A percentile compares a stretch with the other conserved stretches of the same genome.
Conservation (phyloP, 306 rosid genomes). For the Vigna trinervia region DNA sequence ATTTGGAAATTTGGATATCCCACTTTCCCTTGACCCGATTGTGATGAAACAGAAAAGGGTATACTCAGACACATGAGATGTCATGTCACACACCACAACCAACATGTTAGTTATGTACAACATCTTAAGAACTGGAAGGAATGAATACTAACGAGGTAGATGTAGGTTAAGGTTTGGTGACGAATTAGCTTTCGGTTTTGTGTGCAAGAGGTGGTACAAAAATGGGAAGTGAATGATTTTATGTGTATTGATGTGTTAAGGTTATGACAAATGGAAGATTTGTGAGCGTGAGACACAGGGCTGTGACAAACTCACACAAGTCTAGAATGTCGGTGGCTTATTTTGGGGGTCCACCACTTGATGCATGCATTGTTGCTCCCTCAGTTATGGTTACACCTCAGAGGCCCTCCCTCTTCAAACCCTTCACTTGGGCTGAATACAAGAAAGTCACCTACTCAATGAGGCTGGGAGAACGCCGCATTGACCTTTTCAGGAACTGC, state of each 20-base stretch:
- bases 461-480: conserved; percentile 68
- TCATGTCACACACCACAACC: conserved; percentile 23
- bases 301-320: conserved; percentile 54
- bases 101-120: conserved; percentile 28
- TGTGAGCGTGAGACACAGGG: conserved; percentile 79
- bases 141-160: neutral
- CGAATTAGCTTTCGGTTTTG: conserved; percentile 3
- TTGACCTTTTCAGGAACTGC: conserved; percentile 56
- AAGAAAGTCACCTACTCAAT: conserved; percentile 68
- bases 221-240: conserved; percentile 32
- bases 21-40: neutral
- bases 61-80: neutral
- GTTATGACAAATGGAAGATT: conserved; percentile 89
- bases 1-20: conserved; percentile 17
- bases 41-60: neutral
- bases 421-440: conserved; percentile 85
- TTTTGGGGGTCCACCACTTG: conserved; percentile 72
- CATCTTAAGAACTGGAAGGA: neutral
- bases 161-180: conserved; percentile 23
- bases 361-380: conserved; percentile 54
- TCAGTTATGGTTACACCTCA: conserved; percentile 57
- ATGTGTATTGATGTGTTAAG: conserved; percentile 36
- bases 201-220: conserved; percentile 10
- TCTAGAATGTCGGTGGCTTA: conserved; percentile 69
- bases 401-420: conserved; percentile 56